phyloP scores from a whole-genome alignment of 2,329 filamentous ascomycete species.

The Aspergillus oerlinghausenensis region DNA sequence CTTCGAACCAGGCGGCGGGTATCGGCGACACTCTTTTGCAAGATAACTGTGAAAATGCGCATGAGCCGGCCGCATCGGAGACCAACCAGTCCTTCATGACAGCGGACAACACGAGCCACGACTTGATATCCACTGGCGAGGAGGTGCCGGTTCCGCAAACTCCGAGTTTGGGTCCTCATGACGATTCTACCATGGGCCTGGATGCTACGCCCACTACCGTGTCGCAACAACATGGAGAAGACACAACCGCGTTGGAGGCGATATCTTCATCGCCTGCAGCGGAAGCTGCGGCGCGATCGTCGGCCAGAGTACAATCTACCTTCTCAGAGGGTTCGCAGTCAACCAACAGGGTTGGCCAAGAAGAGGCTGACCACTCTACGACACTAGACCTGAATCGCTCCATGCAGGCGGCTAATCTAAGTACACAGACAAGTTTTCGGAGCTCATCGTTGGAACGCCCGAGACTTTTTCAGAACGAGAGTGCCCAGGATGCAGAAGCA shows the following conservation, averaged over 20 bases:
- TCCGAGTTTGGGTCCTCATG: slow-evolving; percentile 11
- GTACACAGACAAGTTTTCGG: slow-evolving; percentile 22
- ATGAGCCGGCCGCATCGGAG: slow-evolving; percentile 14
- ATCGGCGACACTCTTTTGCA: slow-evolving; percentile 44
- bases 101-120: slow-evolving; percentile 19
- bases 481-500: slow-evolving; percentile 19
- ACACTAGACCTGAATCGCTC: slow-evolving; percentile 19
- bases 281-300: slow-evolving; percentile 39
- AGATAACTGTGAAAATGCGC: slow-evolving; percentile 23
- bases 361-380: slow-evolving; percentile 19
- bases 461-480: slow-evolving; percentile 24
- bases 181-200: slow-evolving; percentile 13
- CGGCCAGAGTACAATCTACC: slow-evolving; percentile 35
- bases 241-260: slow-evolving; percentile 39
- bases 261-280: slow-evolving; percentile 43
- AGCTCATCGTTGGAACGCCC: slow-evolving; percentile 25
- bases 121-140: slow-evolving; percentile 14
- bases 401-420: slow-evolving; percentile 23
- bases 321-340: slow-evolving; percentile 19
- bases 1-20: slow-evolving; percentile 23
- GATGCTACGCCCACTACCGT: slow-evolving; percentile 16
- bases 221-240: slow-evolving; percentile 20
- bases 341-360: slow-evolving; percentile 17
- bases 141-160: slow-evolving; percentile 17
- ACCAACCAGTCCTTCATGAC: slow-evolving; percentile 22